Conservation (phyloP, 2,329 filamentous ascomycete genomes). For the Macrophomina tecta region DNA sequence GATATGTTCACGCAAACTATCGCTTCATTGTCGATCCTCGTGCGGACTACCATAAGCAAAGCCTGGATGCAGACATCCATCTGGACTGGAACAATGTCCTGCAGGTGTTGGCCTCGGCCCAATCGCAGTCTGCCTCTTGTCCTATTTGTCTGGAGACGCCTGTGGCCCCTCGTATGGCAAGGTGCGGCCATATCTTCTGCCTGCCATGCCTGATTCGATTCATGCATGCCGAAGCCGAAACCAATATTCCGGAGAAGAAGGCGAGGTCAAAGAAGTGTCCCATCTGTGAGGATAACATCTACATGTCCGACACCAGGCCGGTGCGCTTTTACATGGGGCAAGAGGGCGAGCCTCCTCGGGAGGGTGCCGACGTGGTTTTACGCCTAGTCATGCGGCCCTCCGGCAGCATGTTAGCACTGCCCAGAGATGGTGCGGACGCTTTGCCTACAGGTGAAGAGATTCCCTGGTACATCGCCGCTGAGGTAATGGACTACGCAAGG, state of each 20-base stretch:
- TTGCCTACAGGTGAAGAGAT: slow-evolving; percentile 75
- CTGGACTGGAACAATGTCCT: slow-evolving; percentile 90
- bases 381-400: slow-evolving; percentile 82
- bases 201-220: slow-evolving; percentile 91
- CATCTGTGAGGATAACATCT: slow-evolving; percentile 93
- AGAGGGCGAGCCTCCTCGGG: slow-evolving; percentile 77
- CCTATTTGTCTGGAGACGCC: slow-evolving; percentile 94
- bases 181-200: slow-evolving; percentile 96
- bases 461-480: slow-evolving; percentile 93
- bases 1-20: slow-evolving; percentile 95
- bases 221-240: slow-evolving; percentile 83
- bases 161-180: slow-evolving; percentile 94
- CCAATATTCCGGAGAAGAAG: slow-evolving; percentile 67
- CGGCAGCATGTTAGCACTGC: slow-evolving; percentile 84
- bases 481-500: slow-evolving; percentile 91
- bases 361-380: slow-evolving; percentile 88
- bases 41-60: slow-evolving; percentile 79
- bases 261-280: slow-evolving; percentile 92
- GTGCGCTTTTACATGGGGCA: slow-evolving; percentile 92
- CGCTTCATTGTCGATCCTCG: slow-evolving; percentile 90
- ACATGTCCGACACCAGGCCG: slow-evolving; percentile 85
- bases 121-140: slow-evolving; percentile 87
- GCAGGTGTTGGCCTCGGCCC: slow-evolving; percentile 87
- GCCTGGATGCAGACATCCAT: slow-evolving; percentile 84
- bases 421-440: slow-evolving; percentile 77